Evolutionary conservation across 2,329 filamentous ascomycete species (phyloP).

Genomic region (Colletotrichum musicola): DNA sequence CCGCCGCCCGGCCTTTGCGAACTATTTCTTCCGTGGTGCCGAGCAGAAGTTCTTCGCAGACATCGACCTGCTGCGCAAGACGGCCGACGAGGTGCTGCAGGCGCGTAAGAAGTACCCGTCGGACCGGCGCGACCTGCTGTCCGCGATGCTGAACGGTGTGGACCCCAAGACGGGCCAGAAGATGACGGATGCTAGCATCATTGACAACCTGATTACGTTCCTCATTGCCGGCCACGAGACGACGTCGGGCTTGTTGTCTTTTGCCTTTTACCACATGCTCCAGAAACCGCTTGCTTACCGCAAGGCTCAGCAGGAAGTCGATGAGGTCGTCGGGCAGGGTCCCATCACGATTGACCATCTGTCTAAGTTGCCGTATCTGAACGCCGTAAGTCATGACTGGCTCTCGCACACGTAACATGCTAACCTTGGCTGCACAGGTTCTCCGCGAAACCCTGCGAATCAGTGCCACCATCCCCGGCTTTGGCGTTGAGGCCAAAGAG

Average conservation of each 20-base stretch:
- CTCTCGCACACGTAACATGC: background rate
- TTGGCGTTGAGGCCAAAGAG: constrained; percentile 49
- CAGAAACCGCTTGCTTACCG: constrained; percentile 71
- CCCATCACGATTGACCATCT: constrained; percentile 70
- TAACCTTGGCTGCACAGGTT: constrained; percentile 45
- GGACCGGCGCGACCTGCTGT: constrained; percentile 72
- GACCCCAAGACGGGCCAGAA: constrained; percentile 74
- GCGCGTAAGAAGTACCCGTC: constrained; percentile 65
- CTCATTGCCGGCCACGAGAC: constrained; percentile 79
- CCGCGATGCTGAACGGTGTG: constrained; percentile 72
- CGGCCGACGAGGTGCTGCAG: constrained; percentile 70
- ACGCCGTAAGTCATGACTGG: constrained; percentile 62
- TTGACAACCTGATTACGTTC: constrained; percentile 78
- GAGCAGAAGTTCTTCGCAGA: constrained; percentile 62
- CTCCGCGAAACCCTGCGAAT: constrained; percentile 66
- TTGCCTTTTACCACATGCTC: constrained; percentile 73
- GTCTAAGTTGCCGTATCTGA: constrained; percentile 71
- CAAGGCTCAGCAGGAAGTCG: constrained; percentile 76
- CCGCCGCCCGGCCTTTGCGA: constrained; percentile 59
- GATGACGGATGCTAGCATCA: constrained; percentile 70
- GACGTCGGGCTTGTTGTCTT: constrained; percentile 75
- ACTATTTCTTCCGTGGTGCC: constrained; percentile 57
- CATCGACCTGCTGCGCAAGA: constrained; percentile 63
- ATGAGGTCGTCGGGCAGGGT: constrained; percentile 70
- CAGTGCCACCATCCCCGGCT: constrained; percentile 45